Base-by-base conservation (phyloP, 2,329 filamentous ascomycete species). In the Orbilia javanica region DNA sequence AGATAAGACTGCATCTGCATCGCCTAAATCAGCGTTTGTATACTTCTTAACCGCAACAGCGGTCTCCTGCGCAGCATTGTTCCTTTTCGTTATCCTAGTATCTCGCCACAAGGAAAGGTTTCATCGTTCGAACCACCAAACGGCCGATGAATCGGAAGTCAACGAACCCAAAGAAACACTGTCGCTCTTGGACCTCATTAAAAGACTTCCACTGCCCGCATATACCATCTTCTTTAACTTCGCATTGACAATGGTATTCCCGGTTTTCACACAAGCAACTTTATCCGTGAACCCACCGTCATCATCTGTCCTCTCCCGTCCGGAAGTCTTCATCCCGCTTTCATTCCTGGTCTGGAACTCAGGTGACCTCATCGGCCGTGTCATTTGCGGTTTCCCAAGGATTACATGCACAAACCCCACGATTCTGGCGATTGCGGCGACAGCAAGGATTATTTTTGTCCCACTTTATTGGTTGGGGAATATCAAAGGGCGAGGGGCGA, bases 301-400 rank as follows among this genome's bases (percentile, higher is more conserved):
- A 81, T 83, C 31, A 11, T 85, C 87, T 11, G 85, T 87, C 15
- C 85, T 96, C 15, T 89, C 96, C 80, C 89, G 90, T 65, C 89
- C 93, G 0, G 87, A 90, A 0, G 90, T 91, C 15, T 99, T 98
- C 83, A 94, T 98, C 73, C 94, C 96, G 0, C 87, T 97, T 0
- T 93, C 89, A 2, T 97, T 98, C 84, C 89, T 98, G 76, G 89
- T 96, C 83, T 99, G 96, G 96, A 99, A 98, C 83, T 83, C 91
- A 1, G 96, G 96, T 50, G 96, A 98, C 83, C 86, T 98, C 6
- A 79, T 89, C 13, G 96, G 96, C 4, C 89, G 96, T 7, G 85
- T 97, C 20, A 2, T 79, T 3, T 82, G 81, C 27, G 81, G 79
- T 6, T 80, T 78, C 31, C 69, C 79, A 2, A 73, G 13, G 1